Evolutionary conservation across 1,139 yeast genomes (phyloP), one percentile per base, ranked within the genome.

Genomic region (Blastobotrys niveus): DNA sequence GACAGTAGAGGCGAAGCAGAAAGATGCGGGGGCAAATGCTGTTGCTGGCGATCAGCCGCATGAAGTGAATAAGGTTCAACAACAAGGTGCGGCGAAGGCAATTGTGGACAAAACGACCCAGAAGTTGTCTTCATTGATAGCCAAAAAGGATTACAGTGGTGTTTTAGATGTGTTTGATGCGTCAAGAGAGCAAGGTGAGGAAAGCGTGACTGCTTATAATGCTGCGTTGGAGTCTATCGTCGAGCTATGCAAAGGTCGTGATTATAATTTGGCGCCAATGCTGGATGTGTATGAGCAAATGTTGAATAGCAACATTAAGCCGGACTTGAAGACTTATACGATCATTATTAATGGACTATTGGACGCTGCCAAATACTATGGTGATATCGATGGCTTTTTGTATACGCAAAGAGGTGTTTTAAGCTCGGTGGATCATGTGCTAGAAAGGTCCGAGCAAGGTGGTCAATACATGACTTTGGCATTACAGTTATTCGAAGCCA

Each of bases 251-350:
- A 20, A 42, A 22, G 18, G 29, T 22, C 25, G 40, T 17, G 38
- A 45, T 34, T 42, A 47, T 24, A 54, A 56, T 27, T 24, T 52
- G 18, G 38, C 50, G 10, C 53, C 54, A 10, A 40, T 56, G 30
- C 44, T 66, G 7, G 63, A 64, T 38, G 57, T 56, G 6, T 66
- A 64, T 48, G 53, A 59, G 34, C 53, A 53, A 20, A 55, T 66
- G 58, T 52, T 66, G 12, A 27, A 48, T 15, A 46, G 52, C 17
- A 49, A 47, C 8, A 42, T 54, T n/a, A 40, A 48, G 9, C 67
- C 69, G 2, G 49, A 58, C 26, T 52, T 50, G 3, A 49, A 54
- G n/a, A 62, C 67, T 2, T 65, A 65, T 49, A 39, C 54, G 14
- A 48, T 60, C 5, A 52, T 66, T 12, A 48, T 66, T 8, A 42